A percentile compares a stretch with the other conserved stretches of the same genome.
phyloP scores from a whole-genome alignment of 352 stramenopile genomes.

The Pythium utonaiense region DNA sequence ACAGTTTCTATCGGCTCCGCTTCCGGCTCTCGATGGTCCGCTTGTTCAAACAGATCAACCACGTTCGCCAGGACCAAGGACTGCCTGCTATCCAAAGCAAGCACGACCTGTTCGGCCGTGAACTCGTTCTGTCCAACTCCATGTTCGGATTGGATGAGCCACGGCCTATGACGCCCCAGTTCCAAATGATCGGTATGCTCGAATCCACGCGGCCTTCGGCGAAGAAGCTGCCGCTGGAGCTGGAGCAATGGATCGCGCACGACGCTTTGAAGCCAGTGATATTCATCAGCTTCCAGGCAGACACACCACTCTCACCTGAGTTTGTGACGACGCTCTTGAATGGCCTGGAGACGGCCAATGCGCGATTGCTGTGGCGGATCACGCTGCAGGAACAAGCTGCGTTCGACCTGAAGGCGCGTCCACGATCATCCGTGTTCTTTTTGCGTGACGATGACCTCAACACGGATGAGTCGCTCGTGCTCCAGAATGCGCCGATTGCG shows the following conservation, averaged over 20 bases:
- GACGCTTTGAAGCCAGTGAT: slow-evolving; percentile 30
- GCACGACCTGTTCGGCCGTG: slow-evolving; percentile 45
- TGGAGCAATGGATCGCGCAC: slow-evolving; percentile 16
- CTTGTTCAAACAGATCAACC: slow-evolving; percentile 65
- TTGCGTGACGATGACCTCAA: slow-evolving; percentile 28
- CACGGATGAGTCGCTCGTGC: slow-evolving; percentile 42
- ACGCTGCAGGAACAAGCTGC: slow-evolving; percentile 50
- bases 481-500: slow-evolving; percentile 35
- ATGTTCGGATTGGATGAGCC: slow-evolving; percentile 81
- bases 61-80: slow-evolving; percentile 45
- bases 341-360: slow-evolving; percentile 46
- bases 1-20: slow-evolving; percentile 70
- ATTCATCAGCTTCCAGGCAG: slow-evolving; percentile 53
- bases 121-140: slow-evolving; percentile 78
- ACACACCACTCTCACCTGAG: slow-evolving; percentile 47
- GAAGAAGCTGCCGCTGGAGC: slow-evolving; percentile 9
- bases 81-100: slow-evolving; percentile 49
- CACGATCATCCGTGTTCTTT: slow-evolving; percentile 51
- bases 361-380: slow-evolving; percentile 58
- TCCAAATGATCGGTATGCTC: slow-evolving; percentile 70
- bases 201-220: slow-evolving; percentile 25
- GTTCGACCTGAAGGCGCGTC: slow-evolving; percentile 48
- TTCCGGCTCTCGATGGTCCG: slow-evolving; percentile 64
- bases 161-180: slow-evolving; percentile 68
- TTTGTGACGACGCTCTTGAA: slow-evolving; percentile 54